phyloP scores from a whole-genome alignment of 2,329 filamentous ascomycete genomes.

The Aspergillus unguis region DNA sequence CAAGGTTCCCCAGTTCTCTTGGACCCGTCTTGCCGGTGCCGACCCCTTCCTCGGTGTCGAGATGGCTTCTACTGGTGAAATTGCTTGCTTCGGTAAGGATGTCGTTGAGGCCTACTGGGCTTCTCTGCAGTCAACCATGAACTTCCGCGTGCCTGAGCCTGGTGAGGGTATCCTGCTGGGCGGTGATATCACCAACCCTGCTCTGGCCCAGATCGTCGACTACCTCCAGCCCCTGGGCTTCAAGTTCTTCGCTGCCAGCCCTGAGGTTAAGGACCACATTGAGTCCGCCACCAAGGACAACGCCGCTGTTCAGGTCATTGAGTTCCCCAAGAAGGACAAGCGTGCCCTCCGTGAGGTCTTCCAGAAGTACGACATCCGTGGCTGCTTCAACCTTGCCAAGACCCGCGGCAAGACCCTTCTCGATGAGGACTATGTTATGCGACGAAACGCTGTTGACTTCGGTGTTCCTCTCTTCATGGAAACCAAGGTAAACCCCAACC shows the following conservation, averaged over 20 bases:
- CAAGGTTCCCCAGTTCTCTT: conserved; percentile 98
- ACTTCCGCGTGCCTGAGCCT: conserved; percentile 93
- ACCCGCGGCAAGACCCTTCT: conserved; percentile 75
- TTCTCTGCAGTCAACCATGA: conserved; percentile 95
- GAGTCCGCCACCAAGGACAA: conserved; percentile 67
- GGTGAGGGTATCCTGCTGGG: conserved; percentile 95
- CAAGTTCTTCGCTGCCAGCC: conserved; percentile 84
- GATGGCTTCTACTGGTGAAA: conserved; percentile 95
- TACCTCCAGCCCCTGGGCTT: conserved; percentile 86
- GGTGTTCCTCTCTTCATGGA: conserved; percentile 98
- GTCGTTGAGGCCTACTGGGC: conserved; percentile 97
- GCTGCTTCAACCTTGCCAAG: conserved; percentile 91
- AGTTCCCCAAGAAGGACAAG: conserved; percentile 97
- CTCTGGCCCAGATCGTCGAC: conserved; percentile 75
- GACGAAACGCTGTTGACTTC: conserved; percentile 96
- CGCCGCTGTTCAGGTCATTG: conserved; percentile 79
- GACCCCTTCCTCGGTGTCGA: conserved; percentile 98
- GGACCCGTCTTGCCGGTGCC: conserved; percentile 94
- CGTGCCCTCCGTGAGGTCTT: conserved; percentile 91
- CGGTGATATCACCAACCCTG: conserved; percentile 69
- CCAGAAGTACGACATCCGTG: conserved; percentile 92
- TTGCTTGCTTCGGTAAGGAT: conserved; percentile 97
- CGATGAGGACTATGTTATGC: conserved; percentile 98
- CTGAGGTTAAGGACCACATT: conserved; percentile 77
- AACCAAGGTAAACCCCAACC: conserved; percentile 67